Evolutionary conservation across 805 yeast species (phyloP).

Genomic region (Saccharomyces mikatae): DNA sequence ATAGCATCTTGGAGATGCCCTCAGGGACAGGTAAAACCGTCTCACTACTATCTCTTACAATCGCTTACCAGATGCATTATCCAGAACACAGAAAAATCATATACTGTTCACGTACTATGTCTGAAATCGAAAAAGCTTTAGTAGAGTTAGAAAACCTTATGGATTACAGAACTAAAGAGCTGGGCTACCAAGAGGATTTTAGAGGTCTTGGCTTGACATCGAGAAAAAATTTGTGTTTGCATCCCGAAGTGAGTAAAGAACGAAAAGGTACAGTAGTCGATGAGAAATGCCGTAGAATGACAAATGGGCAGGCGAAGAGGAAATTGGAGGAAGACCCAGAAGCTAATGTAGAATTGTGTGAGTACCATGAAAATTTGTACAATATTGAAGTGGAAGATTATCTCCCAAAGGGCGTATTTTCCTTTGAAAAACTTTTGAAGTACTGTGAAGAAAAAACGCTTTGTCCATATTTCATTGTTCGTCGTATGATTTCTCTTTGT

Average conservation of each 20-base stretch:
- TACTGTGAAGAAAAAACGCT: constrained; percentile 74
- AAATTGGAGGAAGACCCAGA: constrained; percentile 53
- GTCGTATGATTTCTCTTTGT: constrained; percentile 95
- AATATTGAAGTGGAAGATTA: constrained; percentile 81
- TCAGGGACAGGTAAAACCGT: constrained; percentile 98
- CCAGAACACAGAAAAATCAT: constrained; percentile 88
- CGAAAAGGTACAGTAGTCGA: constrained; percentile 89
- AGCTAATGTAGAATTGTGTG: constrained; percentile 58
- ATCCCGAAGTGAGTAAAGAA: constrained; percentile 81
- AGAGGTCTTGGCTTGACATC: constrained; percentile 90
- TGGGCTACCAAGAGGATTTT: constrained; percentile 84
- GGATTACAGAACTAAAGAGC: constrained; percentile 74
- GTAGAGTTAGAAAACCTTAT: constrained; percentile 82
- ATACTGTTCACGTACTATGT: constrained; percentile 98
- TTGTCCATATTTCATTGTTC: constrained; percentile 95
- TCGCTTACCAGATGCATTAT: constrained; percentile 90
- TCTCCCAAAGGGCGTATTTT: constrained; percentile 88
- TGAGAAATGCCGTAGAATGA: constrained; percentile 90
- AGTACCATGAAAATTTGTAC: constrained; percentile 83
- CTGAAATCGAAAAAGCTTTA: constrained; percentile 95
- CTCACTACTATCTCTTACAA: constrained; percentile 80
- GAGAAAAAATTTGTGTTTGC: constrained; percentile 88
- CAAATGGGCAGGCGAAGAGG: constrained; percentile 79
- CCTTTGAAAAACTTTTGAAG: constrained; percentile 74
- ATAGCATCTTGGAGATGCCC: constrained; percentile 96